Base-by-base conservation (phyloP, 805 yeast genomes). In the Ogataea paradorogensis region DNA sequence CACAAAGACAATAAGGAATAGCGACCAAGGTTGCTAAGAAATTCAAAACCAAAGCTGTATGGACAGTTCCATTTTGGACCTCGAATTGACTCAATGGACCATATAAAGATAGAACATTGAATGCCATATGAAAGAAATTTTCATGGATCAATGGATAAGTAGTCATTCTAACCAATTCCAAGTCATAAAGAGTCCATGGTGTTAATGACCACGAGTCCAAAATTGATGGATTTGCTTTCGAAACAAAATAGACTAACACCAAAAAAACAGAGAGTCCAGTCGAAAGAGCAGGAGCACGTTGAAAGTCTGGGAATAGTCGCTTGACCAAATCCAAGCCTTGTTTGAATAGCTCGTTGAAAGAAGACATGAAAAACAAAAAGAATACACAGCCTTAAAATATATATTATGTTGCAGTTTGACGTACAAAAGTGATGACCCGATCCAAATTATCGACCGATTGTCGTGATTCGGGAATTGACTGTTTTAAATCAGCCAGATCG, bases 21-120 rank as follows among this genome's bases (percentile, higher is more conserved):
- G 84, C 96, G 2, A 91, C 73, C 4, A 77, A 60, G 1, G 82
- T 79, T 2, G 95, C 85, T 34, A 83, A 61, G 18, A 84, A 55
- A 58, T 87, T 88, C 41, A 89, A 66, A 11, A 88, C 80, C 32
- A 89, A 69, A 4, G 95, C 96, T 4, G 95, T 84, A 60, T 86
- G 78, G 3, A 88, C 83, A 0, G 97, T 87, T 5, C 96, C 97
- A 53, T 86, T 82, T 15, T 63, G 58, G 40, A 71, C 65, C 66
- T 88, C 96, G 60, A 81, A 88, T 36, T 70, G 67, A 9, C 81
- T 67, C 52, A 87, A 59, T 15, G 84, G 78, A 0, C 82, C 73
- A 42, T 74, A 66, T 31, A 88, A 56, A 1, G 82, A 73, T 27
- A 77, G 44, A 7, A 76, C 42, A 52, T 86, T 87, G 51, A 83